Conservation (phyloP, 495 filamentous ascomycete species). For the Lineolata rhizophorae region DNA sequence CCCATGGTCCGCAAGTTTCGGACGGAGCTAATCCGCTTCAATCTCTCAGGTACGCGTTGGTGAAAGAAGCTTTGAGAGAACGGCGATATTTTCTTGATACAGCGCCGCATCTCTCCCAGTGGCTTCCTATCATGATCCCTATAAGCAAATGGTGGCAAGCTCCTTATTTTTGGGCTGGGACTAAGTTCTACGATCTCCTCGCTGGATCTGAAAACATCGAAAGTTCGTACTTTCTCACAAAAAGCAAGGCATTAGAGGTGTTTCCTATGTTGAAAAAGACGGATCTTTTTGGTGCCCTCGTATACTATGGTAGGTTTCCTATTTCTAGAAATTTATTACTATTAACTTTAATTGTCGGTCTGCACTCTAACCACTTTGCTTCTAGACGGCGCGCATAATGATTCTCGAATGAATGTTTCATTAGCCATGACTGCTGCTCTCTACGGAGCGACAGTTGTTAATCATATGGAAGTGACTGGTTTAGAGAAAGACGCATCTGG, state of each 20-base stretch:
- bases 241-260: slow-evolving; percentile 79
- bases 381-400: slow-evolving; percentile 81
- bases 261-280: slow-evolving; percentile 95
- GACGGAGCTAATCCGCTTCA: too few species aligned
- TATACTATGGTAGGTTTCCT: slow-evolving; percentile 78
- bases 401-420: slow-evolving; percentile 96
- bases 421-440: slow-evolving; percentile 88
- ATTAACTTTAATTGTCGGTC: slow-evolving; percentile 8
- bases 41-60: slow-evolving; percentile 46
- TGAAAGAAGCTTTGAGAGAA: slow-evolving; percentile 88
- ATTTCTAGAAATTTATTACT: neutral
- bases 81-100: slow-evolving; percentile 91
- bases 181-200: slow-evolving; percentile 85
- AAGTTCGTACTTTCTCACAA: slow-evolving; percentile 88
- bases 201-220: slow-evolving; percentile 94
- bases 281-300: slow-evolving; percentile 69
- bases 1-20: too few species aligned
- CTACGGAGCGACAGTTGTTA: slow-evolving; percentile 81
- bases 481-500: slow-evolving; percentile 64
- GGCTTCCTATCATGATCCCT: slow-evolving; percentile 96
- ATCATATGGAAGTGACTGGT: slow-evolving; percentile 75
- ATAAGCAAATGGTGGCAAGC: slow-evolving; percentile 93
- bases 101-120: slow-evolving; percentile 80
- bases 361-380: too few species aligned
- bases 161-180: slow-evolving; percentile 93